phyloP scores from a whole-genome alignment of 2,329 filamentous ascomycete species.

The Podosphaera aphanis region DNA sequence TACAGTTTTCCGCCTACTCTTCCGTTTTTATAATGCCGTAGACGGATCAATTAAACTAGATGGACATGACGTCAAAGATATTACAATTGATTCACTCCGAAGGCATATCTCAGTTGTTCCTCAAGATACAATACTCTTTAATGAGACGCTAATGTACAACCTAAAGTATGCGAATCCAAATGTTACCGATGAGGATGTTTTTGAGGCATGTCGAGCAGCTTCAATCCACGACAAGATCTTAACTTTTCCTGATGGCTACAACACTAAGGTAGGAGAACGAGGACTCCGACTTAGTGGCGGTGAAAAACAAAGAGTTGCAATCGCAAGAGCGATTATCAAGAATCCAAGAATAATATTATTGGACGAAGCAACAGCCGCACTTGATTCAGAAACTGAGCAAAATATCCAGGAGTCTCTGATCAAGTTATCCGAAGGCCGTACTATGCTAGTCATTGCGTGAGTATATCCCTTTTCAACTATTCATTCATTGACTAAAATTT shows the following conservation, averaged over 20 bases:
- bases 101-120: conserved; percentile 86
- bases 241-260: conserved; percentile 67
- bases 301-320: conserved; percentile 83
- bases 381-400: conserved; percentile 81
- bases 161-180: conserved; percentile 67
- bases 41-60: conserved; percentile 67
- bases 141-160: conserved; percentile 88
- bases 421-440: conserved; percentile 62
- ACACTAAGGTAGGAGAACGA: conserved; percentile 77
- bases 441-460: conserved; percentile 84
- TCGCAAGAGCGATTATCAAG: conserved; percentile 81
- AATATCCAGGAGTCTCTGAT: conserved; percentile 75
- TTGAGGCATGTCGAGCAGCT: conserved; percentile 59
- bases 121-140: conserved; percentile 88
- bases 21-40: conserved; percentile 80
- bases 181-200: conserved; percentile 62
- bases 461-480: conserved; percentile 14
- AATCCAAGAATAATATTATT: conserved; percentile 78
- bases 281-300: conserved; percentile 71
- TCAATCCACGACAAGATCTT: conserved; percentile 86
- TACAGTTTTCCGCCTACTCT: conserved; percentile 83
- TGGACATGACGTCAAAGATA: conserved; percentile 56
- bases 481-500: conserved; percentile 26
- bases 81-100: conserved; percentile 85
- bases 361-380: conserved; percentile 76